Conservation (phyloP, 2,329 filamentous ascomycete species). For the Aureobasidium sp. region DNA sequence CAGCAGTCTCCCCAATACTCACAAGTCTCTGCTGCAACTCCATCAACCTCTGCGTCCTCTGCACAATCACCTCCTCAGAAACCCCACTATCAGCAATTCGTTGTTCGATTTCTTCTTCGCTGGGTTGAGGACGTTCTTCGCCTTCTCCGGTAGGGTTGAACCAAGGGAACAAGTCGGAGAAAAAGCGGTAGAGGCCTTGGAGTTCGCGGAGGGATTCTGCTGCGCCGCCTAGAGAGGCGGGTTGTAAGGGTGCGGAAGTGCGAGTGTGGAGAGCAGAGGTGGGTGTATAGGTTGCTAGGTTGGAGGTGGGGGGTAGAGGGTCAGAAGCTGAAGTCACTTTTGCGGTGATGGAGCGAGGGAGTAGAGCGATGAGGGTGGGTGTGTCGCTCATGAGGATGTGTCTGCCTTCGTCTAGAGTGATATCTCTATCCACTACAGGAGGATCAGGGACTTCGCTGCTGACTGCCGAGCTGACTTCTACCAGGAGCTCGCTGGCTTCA, state of each 20-base stretch:
- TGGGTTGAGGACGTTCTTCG: conserved; percentile 15
- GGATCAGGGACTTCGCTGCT: conserved; percentile 34
- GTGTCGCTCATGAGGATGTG: conserved; percentile 73
- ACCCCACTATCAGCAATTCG: conserved; percentile 21
- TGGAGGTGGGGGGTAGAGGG: conserved; percentile 62
- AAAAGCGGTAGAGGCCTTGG: conserved; percentile 21
- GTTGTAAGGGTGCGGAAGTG: conserved; percentile 21
- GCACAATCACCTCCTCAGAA: conserved; percentile 18
- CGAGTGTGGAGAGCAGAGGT: background rate
- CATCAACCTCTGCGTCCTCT: conserved; percentile 21
- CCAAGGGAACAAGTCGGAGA: conserved; percentile 23
- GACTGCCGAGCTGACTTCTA: conserved; percentile 56
- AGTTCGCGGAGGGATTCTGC: conserved; percentile 21
- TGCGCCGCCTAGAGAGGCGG: conserved; percentile 10
- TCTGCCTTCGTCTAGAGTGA: conserved; percentile 54
- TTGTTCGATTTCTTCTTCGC: conserved; percentile 21
- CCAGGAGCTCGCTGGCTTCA: conserved; percentile 59
- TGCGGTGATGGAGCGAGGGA: conserved; percentile 58
- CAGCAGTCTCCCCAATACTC: background rate
- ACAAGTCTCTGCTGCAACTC: conserved; percentile 21
- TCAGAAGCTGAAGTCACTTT: conserved; percentile 68
- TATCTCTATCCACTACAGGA: conserved; percentile 27
- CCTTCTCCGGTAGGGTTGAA: conserved; percentile 15
- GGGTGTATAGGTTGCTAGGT: conserved; percentile 20
- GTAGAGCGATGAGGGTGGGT: conserved; percentile 58